Evolutionary conservation across 768 basidiomycete species (phyloP).

Genomic region (Pleurotus pulmonarius): DNA sequence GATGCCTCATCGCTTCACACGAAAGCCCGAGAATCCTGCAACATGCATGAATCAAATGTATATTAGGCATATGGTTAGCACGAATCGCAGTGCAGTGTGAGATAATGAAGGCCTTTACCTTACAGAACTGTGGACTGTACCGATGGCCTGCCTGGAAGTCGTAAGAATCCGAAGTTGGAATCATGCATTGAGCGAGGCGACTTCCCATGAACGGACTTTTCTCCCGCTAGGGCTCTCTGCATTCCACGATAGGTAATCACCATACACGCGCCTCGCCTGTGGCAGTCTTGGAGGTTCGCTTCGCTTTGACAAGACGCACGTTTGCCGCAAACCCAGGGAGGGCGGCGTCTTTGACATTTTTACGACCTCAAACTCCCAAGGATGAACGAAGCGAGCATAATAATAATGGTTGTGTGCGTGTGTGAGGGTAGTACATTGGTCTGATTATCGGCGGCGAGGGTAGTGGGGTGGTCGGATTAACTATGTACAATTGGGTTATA

Average conservation of each 20-base stretch:
- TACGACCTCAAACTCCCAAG: background rate
- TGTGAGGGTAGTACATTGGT: slow-evolving; percentile 3
- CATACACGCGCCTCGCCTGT: background rate
- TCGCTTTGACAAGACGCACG: background rate
- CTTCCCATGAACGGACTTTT: slow-evolving; percentile 1
- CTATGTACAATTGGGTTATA: slow-evolving; percentile 10
- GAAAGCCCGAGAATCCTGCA: background rate
- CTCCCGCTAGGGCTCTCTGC: slow-evolving; percentile 6
- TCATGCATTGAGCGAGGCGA: background rate
- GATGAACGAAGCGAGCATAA: background rate
- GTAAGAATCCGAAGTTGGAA: slow-evolving; percentile 1
- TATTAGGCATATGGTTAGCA: background rate
- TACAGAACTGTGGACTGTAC: background rate
- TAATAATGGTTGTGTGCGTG: background rate
- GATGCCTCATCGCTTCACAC: slow-evolving; percentile 1
- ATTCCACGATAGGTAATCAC: slow-evolving; percentile 5
- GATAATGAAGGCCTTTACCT: background rate
- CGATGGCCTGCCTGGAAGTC: background rate
- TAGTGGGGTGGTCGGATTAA: slow-evolving; percentile 8
- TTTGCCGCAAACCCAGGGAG: slow-evolving; percentile 2
- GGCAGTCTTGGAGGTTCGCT: background rate
- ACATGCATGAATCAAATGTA: no score
- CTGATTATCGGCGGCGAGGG: slow-evolving; percentile 2
- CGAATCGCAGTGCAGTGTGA: background rate
- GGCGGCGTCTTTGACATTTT: background rate